Evolutionary conservation across 352 stramenopile species (phyloP), one percentile per base, ranked within the genome.

Genomic region (Phytophthora rubi): DNA sequence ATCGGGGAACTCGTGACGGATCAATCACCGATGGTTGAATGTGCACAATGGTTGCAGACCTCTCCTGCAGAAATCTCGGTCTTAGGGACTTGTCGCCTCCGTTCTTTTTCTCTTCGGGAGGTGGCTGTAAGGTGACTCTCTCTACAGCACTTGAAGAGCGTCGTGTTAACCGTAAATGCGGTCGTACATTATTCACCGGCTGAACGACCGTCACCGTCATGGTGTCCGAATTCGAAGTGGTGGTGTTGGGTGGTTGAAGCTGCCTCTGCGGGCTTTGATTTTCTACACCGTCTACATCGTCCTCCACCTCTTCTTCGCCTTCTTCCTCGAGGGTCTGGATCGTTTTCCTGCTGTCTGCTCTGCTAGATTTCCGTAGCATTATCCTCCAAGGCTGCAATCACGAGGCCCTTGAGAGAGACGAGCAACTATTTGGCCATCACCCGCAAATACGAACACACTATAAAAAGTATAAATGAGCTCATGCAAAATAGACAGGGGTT

Each of bases 61-160:
- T 73, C 42, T 90, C 74, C 47, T 89, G 87, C 13, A 90, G 67
- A 53, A 83, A 92, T 21, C 76, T 74, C 8, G 77, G 80, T 0
- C 74, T 71, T 33, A 83, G 56, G 2, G 72, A 65, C 71, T 77
- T 78, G 62, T 89, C 81, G 5, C 73, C 75, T 4, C 70, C 73
- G 16, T 71, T 49, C 10, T 79, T 49, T 30, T 56, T 30, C 16
- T 62, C 53, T 59, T 72, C 58, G n/a, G 48, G 28, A 2, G 23
- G 8, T 26, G 30, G 1, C 16, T 42, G 44, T 1, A 67, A 35
- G 0, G n/a, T 10, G 0, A 45, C 21, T 13, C 44, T 23, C 16
- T 62, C 53, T 13, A 60, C 59, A 15, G 49, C 64, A 32, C 64
- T 76, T 13, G 59, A 70, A 3, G 64, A 73, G 1, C 70, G 59